phyloP scores from a whole-genome alignment of 352 stramenopile species.

The Globisporangium cylindrosporum region DNA sequence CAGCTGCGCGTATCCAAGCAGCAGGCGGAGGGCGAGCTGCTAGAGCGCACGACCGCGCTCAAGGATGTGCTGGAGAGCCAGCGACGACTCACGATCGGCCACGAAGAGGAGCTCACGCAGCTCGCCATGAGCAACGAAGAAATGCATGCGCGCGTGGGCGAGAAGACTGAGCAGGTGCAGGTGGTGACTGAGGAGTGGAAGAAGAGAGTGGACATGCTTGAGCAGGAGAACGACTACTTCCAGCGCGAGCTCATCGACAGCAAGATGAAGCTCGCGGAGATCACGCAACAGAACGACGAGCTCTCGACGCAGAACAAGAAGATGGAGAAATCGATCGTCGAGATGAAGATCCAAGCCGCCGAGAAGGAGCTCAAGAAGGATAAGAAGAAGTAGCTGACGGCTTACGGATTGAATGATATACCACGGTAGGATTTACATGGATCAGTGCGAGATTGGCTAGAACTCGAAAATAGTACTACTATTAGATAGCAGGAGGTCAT shows the following conservation, averaged over 20 bases:
- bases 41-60: conserved; percentile 36
- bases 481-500: too few relatives aligned
- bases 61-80: conserved; percentile 48
- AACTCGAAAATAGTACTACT: too few relatives aligned
- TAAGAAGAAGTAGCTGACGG: conserved; percentile 36
- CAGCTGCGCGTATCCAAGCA: conserved; percentile 45
- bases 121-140: conserved; percentile 56
- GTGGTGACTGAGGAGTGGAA: conserved; percentile 36
- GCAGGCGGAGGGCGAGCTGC: conserved; percentile 48
- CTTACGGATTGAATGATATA: not conserved
- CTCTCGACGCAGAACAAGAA: conserved; percentile 55
- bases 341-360: conserved; percentile 49
- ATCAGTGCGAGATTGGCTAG: too few relatives aligned
- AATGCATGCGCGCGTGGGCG: conserved; percentile 36
- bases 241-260: conserved; percentile 78
- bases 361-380: conserved; percentile 35
- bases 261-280: conserved; percentile 78
- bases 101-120: conserved; percentile 41
- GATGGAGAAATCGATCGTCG: conserved; percentile 53
- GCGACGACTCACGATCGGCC: conserved; percentile 30
- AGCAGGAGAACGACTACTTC: conserved; percentile 84
- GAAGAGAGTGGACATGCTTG: conserved; percentile 35
- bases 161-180: conserved; percentile 34
- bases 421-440: too few relatives aligned
- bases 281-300: conserved; percentile 76